phyloP scores from a whole-genome alignment of 768 basidiomycete genomes.

The Lactarius evosmus region DNA sequence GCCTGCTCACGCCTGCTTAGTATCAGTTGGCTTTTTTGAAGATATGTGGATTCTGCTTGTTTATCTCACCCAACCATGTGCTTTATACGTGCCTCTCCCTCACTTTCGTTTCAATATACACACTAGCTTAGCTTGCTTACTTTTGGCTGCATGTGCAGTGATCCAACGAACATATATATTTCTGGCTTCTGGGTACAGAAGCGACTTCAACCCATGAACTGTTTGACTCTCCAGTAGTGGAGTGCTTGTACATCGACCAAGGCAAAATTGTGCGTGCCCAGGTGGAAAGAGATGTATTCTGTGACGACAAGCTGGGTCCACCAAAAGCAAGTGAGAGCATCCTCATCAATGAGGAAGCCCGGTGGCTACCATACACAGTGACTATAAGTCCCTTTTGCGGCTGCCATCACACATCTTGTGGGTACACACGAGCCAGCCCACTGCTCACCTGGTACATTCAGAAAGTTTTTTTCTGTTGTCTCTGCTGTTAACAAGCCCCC shows the following conservation, averaged over 20 bases:
- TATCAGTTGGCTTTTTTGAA: constrained; percentile 89
- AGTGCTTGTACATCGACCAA: constrained; percentile 79
- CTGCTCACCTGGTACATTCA: too few relatives aligned
- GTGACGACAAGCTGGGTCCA: constrained; percentile 83
- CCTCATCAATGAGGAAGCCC: constrained; percentile 47
- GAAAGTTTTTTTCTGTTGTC: too few relatives aligned
- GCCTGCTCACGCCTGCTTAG: constrained; percentile 42
- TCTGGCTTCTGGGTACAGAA: constrained; percentile 68
- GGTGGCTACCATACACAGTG: constrained; percentile 64
- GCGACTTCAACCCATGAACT: constrained; percentile 55
- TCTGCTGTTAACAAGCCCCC: too few relatives aligned
- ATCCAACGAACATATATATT: constrained; percentile 77
- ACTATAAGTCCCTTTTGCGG: constrained; percentile 58
- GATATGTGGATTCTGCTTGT: constrained; percentile 82
- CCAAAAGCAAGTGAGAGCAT: constrained; percentile 73
- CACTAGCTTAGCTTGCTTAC: too few relatives aligned
- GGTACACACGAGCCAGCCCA: too few relatives aligned
- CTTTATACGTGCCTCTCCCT: constrained; percentile 58
- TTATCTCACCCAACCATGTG: constrained; percentile 76
- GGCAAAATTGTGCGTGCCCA: constrained; percentile 74
- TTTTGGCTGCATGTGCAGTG: constrained; percentile 41
- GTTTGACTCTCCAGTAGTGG: constrained; percentile 60
- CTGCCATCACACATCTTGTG: too few relatives aligned
- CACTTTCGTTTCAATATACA: too few relatives aligned
- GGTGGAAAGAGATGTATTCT: constrained; percentile 79